Percentiles rank a stretch among this genome's conserved stretches.
phyloP scores from a whole-genome alignment of 371 early-diverging fungal genomes.

The Mucor piriformis region DNA sequence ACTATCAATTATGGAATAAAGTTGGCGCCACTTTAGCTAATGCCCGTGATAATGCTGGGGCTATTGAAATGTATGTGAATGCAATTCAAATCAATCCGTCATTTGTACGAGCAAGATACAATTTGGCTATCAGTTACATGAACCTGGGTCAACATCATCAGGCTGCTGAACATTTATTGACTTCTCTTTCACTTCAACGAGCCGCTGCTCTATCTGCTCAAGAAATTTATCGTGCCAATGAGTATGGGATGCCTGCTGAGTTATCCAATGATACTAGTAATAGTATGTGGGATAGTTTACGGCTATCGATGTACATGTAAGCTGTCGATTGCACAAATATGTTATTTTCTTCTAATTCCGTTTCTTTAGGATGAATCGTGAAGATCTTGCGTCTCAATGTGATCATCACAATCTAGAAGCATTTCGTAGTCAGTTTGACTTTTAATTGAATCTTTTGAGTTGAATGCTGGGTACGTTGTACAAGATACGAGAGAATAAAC shows the following conservation, averaged over 20 bases:
- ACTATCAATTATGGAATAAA: slow-evolving; percentile 95
- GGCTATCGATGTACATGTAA: slow-evolving; percentile 79
- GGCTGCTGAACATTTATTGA: slow-evolving; percentile 91
- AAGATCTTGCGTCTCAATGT: slow-evolving; percentile 76
- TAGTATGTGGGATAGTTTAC: slow-evolving; percentile 88
- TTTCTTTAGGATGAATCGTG: slow-evolving; percentile 60
- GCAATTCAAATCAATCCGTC: slow-evolving; percentile 93
- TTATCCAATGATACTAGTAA: slow-evolving; percentile 57
- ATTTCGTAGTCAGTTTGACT: slow-evolving; percentile 83
- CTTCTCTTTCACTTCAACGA: slow-evolving; percentile 82
- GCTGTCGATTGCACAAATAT: not conserved
- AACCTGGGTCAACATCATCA: slow-evolving; percentile 87
- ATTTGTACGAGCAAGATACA: slow-evolving; percentile 94
- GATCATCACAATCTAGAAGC: slow-evolving; percentile 73
- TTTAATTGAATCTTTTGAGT: slow-evolving; percentile 59
- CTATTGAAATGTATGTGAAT: slow-evolving; percentile 91
- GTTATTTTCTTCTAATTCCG: slow-evolving; percentile 5
- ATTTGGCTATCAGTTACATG: slow-evolving; percentile 91
- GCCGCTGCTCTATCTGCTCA: slow-evolving; percentile 42
- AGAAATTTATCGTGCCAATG: slow-evolving; percentile 10
- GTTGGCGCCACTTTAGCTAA: slow-evolving; percentile 97
- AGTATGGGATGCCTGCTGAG: slow-evolving; percentile 29
- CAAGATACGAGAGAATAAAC: not conserved
- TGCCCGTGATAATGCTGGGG: slow-evolving; percentile 69
- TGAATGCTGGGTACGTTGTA: not conserved